A percentile compares a stretch with the other conserved stretches of the same genome.
phyloP scores from a whole-genome alignment of 805 yeast genomes.

The Metschnikowia chrysomelidarum region DNA sequence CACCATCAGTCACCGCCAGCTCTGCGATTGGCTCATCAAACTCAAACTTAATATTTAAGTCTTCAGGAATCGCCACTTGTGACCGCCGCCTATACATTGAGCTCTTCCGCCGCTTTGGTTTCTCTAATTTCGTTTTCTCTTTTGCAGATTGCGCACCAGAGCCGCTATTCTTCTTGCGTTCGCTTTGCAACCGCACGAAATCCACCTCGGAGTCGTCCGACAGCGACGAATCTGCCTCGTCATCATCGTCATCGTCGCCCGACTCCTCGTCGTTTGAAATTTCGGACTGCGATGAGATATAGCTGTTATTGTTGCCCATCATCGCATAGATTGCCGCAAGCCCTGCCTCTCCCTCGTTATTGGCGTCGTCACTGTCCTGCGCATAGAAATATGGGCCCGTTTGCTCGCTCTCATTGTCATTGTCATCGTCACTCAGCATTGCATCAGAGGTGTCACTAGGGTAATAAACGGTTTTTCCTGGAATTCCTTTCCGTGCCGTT shows the following conservation, averaged over 20 bases:
- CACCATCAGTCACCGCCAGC: conserved; percentile 9
- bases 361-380: conserved; percentile 10
- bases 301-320: conserved; percentile 20
- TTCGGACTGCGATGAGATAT: conserved; percentile 22
- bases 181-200: conserved; percentile 69
- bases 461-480: conserved; percentile 11
- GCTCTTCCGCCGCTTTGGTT: conserved; percentile 12
- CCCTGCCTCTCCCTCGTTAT: conserved; percentile 15
- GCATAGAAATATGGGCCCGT: conserved; percentile 1
- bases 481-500: conserved; percentile 14
- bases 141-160: conserved; percentile 9
- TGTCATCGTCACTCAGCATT: conserved; percentile 3
- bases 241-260: conserved; percentile 24
- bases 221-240: conserved; percentile 31
- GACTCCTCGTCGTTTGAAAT: conserved; percentile 31
- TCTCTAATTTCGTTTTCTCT: conserved; percentile 3
- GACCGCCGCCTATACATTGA: conserved; percentile 29
- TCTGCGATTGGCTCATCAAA: conserved; percentile 31
- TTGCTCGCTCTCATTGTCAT: not conserved
- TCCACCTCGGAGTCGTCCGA: conserved; percentile 65
- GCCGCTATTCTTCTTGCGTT: conserved; percentile 44
- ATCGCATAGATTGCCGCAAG: conserved; percentile 25
- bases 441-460: conserved; percentile 5
- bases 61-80: conserved; percentile 42
- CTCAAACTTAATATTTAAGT: conserved; percentile 41